Percentiles rank a stretch among this genome's conserved stretches.
These are phyloP conservation scores for Hemileccinum rubropunctum DNA, from an alignment of 768 basidiomycete genomes.

Conservation along the genomic window DNA sequence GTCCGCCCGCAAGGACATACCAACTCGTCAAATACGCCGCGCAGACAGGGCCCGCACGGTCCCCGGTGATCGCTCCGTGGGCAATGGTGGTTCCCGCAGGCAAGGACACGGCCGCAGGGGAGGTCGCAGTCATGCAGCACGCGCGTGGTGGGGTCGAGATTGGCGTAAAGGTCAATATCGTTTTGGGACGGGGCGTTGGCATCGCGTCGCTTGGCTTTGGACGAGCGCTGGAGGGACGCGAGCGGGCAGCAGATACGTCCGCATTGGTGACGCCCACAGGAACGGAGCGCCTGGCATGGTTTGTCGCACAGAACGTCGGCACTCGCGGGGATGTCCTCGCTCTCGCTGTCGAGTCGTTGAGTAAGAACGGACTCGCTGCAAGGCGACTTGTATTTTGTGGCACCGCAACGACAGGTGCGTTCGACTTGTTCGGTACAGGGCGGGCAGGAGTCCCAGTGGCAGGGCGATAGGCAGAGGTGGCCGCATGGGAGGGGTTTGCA, in stretches of 20 bases:
- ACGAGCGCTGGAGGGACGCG: constrained; percentile 56
- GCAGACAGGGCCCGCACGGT: constrained; percentile 76
- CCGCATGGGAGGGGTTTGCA: constrained; percentile 65
- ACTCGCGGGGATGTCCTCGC: constrained; percentile 33
- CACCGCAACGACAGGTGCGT: constrained; percentile 85
- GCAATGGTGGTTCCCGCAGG: constrained; percentile 79
- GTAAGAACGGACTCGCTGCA: constrained; percentile 41
- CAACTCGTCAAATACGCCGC: constrained; percentile 91
- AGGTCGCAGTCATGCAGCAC: constrained; percentile 85
- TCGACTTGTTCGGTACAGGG: constrained; percentile 71
- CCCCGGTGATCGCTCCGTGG: constrained; percentile 81
- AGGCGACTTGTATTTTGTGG: constrained; percentile 47
- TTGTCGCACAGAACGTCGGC: constrained; percentile 82
- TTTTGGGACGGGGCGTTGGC: too few relatives aligned
- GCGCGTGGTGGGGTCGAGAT: constrained; percentile 50
- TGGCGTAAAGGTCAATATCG: constrained; percentile 20
- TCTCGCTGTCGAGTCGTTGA: constrained; percentile 2
- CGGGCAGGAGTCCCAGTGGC: constrained; percentile 79
- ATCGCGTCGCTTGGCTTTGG: constrained; percentile 51
- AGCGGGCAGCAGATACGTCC: constrained; percentile 86
- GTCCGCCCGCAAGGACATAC: constrained; percentile 86
- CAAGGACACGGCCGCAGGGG: constrained; percentile 68
- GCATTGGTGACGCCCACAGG: constrained; percentile 88
- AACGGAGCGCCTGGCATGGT: constrained; percentile 71
- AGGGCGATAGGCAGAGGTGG: constrained; percentile 67